phyloP scores from a whole-genome alignment of 2,329 filamentous ascomycete species.

The Rhynchosporium graminicola region DNA sequence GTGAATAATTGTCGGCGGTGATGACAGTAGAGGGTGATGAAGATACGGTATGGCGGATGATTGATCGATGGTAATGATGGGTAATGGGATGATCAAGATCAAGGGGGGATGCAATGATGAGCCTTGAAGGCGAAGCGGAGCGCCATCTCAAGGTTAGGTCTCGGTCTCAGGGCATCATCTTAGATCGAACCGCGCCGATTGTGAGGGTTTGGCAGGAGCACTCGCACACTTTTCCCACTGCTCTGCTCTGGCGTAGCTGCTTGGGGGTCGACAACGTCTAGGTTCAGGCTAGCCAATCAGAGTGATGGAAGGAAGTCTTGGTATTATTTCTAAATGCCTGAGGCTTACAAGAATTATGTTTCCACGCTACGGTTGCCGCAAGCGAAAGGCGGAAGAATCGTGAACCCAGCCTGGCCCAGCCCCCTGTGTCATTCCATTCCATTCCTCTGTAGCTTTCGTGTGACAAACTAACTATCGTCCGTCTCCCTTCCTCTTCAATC shows the following conservation, averaged over 20 bases:
- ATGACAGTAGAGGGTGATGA: slow-evolving; percentile 1
- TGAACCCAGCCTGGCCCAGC: too few species aligned
- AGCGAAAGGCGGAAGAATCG: too few species aligned
- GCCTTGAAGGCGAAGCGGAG: slow-evolving; percentile 10
- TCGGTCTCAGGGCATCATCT: slow-evolving; percentile 13
- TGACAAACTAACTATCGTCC: too few species aligned
- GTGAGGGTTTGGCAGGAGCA: slow-evolving; percentile 3
- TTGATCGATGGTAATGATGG: neutral
- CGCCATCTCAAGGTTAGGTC: slow-evolving; percentile 3
- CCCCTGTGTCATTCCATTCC: too few species aligned
- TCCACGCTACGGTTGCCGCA: too few species aligned
- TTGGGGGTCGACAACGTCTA: too few species aligned
- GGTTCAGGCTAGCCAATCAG: neutral
- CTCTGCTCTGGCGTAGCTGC: too few species aligned
- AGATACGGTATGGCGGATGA: neutral
- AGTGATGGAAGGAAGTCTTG: too few species aligned
- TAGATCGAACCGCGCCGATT: slow-evolving; percentile 12
- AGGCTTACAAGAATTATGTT: too few species aligned
- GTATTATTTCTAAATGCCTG: too few species aligned
- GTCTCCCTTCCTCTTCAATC: too few species aligned
- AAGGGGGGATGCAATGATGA: slow-evolving; percentile 5
- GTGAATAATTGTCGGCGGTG: slow-evolving; percentile 7
- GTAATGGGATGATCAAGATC: slow-evolving; percentile 1
- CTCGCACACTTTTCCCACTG: neutral
- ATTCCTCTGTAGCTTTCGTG: too few species aligned